Conservation (phyloP, 2,329 filamentous ascomycete species). For the Epichloe gansuensis region DNA sequence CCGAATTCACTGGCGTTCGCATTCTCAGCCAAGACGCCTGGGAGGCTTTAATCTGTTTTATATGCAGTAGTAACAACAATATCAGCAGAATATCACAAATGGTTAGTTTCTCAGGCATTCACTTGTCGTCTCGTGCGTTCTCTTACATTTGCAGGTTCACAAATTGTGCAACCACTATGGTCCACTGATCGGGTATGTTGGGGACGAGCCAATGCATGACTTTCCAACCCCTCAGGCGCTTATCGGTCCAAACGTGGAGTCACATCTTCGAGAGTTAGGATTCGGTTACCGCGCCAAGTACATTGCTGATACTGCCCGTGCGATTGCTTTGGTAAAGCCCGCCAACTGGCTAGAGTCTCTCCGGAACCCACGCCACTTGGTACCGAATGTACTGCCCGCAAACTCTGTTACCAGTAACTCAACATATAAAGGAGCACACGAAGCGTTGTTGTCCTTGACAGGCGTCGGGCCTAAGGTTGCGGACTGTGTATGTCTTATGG, state of each 20-base stretch:
- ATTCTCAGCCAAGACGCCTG: slow-evolving; percentile 92
- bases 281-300: slow-evolving; percentile 95
- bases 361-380: slow-evolving; percentile 60
- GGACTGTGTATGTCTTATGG: slow-evolving; percentile 94
- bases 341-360: slow-evolving; percentile 64
- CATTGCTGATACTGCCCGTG: slow-evolving; percentile 70
- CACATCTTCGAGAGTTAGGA: slow-evolving; percentile 65
- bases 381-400: slow-evolving; percentile 30
- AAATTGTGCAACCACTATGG: slow-evolving; percentile 86
- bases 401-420: slow-evolving; percentile 17
- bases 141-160: slow-evolving; percentile 41
- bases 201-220: slow-evolving; percentile 65
- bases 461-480: slow-evolving; percentile 95
- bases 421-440: slow-evolving; percentile 70
- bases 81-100: slow-evolving; percentile 91
- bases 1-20: slow-evolving; percentile 77
- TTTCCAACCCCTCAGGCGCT: slow-evolving; percentile 69
- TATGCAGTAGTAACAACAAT: slow-evolving; percentile 98
- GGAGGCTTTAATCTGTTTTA: slow-evolving; percentile 89
- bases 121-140: too few relatives aligned
- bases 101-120: slow-evolving; percentile 34
- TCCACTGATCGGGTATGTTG: slow-evolving; percentile 56
- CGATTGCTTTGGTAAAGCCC: slow-evolving; percentile 55
- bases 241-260: slow-evolving; percentile 62
- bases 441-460: slow-evolving; percentile 62